A percentile compares a stretch with the other conserved stretches of the same genome.
Conservation (phyloP, 331 rosid genomes). For the Saraca asoca region DNA sequence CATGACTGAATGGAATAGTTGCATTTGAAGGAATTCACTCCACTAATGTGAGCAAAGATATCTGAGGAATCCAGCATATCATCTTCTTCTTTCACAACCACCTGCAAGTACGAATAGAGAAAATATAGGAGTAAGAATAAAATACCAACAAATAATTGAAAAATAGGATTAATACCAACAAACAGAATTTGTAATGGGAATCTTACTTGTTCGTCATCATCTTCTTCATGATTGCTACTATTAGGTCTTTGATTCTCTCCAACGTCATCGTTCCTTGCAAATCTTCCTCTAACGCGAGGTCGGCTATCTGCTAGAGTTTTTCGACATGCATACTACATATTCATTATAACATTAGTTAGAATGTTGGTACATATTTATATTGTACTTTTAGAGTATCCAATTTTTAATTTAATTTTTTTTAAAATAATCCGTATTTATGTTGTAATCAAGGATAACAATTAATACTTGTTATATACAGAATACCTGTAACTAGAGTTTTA, state of each 20-base stretch:
- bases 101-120: constrained; percentile 50
- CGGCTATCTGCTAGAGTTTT: constrained; percentile 97
- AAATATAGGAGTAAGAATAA: constrained; percentile 29
- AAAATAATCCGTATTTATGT: no score
- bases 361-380: no score
- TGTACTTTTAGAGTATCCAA: no score
- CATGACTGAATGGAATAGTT: constrained; percentile 86
- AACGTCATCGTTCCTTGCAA: constrained; percentile 93
- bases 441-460: no score
- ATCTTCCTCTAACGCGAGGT: constrained; percentile 96
- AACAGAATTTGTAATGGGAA: constrained; percentile 3
- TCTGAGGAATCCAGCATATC: constrained; percentile 96
- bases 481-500: no score
- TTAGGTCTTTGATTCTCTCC: constrained; percentile 65
- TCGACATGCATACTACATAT: constrained; percentile 92
- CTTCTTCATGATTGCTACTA: constrained; percentile 78
- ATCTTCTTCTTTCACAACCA: constrained; percentile 87
- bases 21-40: constrained; percentile 97
- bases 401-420: no score
- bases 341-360: no score
- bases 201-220: constrained; percentile 86
- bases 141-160: constrained; percentile 23
- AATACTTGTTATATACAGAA: no score
- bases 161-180: background rate
- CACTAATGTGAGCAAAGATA: constrained; percentile 93